Base-by-base conservation (phyloP, 805 yeast genomes). In the Suhomyces sp. region DNA sequence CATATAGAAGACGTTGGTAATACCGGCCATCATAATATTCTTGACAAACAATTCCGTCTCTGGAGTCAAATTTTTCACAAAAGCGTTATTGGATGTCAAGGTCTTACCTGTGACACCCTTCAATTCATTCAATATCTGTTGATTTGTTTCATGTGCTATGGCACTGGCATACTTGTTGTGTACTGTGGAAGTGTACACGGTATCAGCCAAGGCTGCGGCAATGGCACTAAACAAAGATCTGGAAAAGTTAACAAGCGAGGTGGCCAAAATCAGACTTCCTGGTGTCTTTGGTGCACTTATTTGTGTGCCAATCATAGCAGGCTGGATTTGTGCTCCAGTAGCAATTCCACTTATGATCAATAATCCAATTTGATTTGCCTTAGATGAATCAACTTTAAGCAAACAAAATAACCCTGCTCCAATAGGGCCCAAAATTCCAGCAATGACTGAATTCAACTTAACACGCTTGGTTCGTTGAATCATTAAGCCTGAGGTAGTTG, bases 241-340 rank as follows among this genome's bases (percentile, higher is more conserved):
- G 11, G 53, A 51, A 47, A 73, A 73, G 44, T 66, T 63, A 38
- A 72, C 36, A 32, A 66, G 58, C 0, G 77, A 53, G 6, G 79
- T 73, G 3, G 74, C 62, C 52, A 75, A 49, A 31, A 76, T 71
- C 5, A 64, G 60, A 3, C 72, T 65, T 10, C 81, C 81, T 4
- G 74, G 24, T n/a, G 60, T 51, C 40, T 73, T 70, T 22, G 81
- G 79, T 6, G 77, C 76, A 14, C 65, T 55, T 6, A 76, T 52
- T 46, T 76, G 79, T 1, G 73, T 63, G 1, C 70, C 51, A 22
- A 73, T 47, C 28, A 73, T 54, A n/a, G 65, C 44, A 1, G 75
- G 57, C 50, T 76, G 80, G 49, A 74, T 56, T 33, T 54, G 57
- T 9, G 72, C 19, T 3, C 83, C 83, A 28, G 66, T 52, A 0